A percentile compares a stretch with the other conserved stretches of the same genome.
Evolutionary conservation across 306 rosid genomes (phyloP).

Genomic region (Corylus americana): DNA sequence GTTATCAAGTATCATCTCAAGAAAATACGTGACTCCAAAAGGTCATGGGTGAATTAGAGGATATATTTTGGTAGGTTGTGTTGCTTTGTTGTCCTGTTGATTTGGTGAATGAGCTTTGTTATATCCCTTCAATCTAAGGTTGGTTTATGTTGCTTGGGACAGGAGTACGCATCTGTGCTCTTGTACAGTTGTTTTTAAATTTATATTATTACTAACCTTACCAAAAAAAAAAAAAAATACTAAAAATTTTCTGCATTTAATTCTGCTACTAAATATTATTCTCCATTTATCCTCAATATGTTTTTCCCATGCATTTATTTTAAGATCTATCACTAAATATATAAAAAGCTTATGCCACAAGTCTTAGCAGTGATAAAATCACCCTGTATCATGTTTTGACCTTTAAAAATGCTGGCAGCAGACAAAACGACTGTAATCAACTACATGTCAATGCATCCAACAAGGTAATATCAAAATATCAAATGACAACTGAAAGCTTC

Average conservation of each 20-base stretch:
- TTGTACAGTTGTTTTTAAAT: background rate
- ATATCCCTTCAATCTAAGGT: no score
- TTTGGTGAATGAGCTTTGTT: no score
- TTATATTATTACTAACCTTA: background rate
- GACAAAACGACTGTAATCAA: background rate
- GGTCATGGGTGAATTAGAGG: no score
- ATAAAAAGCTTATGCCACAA: background rate
- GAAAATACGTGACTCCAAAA: no score
- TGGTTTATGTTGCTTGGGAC: no score
- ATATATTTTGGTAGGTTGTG: no score
- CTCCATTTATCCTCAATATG: background rate
- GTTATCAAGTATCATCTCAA: no score
- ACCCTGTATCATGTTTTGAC: background rate
- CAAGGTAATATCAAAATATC: background rate
- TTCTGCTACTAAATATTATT: background rate
- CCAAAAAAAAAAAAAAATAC: no score
- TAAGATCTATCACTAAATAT: background rate
- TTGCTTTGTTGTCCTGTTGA: no score
- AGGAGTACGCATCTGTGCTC: no score
- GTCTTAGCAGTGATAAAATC: background rate
- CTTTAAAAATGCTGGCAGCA: background rate
- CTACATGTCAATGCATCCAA: background rate
- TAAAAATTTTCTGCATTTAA: no score
- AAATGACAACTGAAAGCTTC: constrained; percentile 5
- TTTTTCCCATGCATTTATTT: background rate